These are phyloP conservation scores for Entomophthora muscae DNA, from an alignment of 371 early-diverging fungal genomes.

Conservation along the genomic window DNA sequence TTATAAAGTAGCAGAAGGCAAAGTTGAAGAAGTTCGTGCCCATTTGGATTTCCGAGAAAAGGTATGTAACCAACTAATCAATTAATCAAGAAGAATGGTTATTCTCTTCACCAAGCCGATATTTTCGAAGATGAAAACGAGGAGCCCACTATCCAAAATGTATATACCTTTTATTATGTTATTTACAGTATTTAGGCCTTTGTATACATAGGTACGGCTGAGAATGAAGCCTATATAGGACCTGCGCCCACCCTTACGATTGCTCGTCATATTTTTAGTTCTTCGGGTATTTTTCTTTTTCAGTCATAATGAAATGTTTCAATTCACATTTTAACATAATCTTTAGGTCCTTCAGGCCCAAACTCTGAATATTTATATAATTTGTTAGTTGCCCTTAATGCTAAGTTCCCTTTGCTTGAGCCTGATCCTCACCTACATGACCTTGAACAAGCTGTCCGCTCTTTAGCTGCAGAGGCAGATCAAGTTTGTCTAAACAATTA, in stretches of 20 bases:
- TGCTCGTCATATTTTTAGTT: conserved; percentile 45
- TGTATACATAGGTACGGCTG: conserved; percentile 65
- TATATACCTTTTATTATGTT: conserved; percentile 9
- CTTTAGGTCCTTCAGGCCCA: conserved; percentile 48
- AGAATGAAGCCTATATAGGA: conserved; percentile 69
- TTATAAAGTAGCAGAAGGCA: conserved; percentile 49
- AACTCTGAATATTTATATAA: conserved; percentile 62
- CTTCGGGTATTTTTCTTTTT: conserved; percentile 27
- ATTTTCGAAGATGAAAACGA: conserved; percentile 31
- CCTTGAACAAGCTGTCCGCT: background rate
- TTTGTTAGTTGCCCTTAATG: conserved; percentile 27
- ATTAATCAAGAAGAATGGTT: conserved; percentile 33
- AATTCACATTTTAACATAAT: background rate
- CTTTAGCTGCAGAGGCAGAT: background rate
- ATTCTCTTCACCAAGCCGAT: conserved; percentile 47
- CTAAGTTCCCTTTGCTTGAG: background rate
- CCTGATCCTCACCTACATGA: background rate
- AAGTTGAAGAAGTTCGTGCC: conserved; percentile 39
- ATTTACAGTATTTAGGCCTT: conserved; percentile 28
- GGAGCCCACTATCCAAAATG: conserved; percentile 29
- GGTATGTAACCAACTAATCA: conserved; percentile 16
- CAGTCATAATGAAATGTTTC: background rate
- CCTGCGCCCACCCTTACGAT: conserved; percentile 45
- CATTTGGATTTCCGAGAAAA: conserved; percentile 82
- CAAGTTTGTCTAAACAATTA: background rate